Base-by-base conservation (phyloP, 257 asterid genomes). In the Thymus quinquecostatus region DNA sequence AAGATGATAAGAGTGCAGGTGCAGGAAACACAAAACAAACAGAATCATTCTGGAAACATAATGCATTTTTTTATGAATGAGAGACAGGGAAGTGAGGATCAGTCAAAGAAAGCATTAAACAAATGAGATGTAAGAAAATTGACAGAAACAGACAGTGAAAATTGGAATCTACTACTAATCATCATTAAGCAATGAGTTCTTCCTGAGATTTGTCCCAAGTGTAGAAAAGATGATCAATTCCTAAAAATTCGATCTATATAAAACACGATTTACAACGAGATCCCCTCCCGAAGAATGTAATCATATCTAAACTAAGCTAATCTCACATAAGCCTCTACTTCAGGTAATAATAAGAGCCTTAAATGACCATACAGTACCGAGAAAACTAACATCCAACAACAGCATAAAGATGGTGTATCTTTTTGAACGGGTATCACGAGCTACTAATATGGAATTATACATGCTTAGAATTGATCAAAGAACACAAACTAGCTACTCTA, bases 281-380 rank as follows among this genome's bases (percentile, higher is more conserved):
- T 67, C 36, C 61, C 75, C 59, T 69, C 64, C 60, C 70, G 44
- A 66, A 78, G 55, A 72, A 43, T 75, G 80, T 71, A 71, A 27
- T n/a, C 11, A 54, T 51, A 34, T 72, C 73, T 40, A 28, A 75
- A 32, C 56, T 48, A 38, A 38, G 6, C 41, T 38, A 38, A 70
- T 69, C 21, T 21, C 21, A 21, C 21, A 61, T 30, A 68, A 34
- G 29, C 14, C 49, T 27, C 60, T 48, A 47, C 53, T 29, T 40
- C 60, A 38, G 14, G 41, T 38, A 38, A 38, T 7, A 38, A 2
- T 38, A 4, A 38, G 4, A 38, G 41, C 41, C 41, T 38, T 4
- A 38, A 38, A 38, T 38, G 41, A 38, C 41, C 41, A 38, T 38
- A 38, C 41, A 38, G 21, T 21, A 21, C 21, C 21, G 21, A 38